phyloP scores from a whole-genome alignment of 495 filamentous ascomycete species.

The Glonium stellatum region DNA sequence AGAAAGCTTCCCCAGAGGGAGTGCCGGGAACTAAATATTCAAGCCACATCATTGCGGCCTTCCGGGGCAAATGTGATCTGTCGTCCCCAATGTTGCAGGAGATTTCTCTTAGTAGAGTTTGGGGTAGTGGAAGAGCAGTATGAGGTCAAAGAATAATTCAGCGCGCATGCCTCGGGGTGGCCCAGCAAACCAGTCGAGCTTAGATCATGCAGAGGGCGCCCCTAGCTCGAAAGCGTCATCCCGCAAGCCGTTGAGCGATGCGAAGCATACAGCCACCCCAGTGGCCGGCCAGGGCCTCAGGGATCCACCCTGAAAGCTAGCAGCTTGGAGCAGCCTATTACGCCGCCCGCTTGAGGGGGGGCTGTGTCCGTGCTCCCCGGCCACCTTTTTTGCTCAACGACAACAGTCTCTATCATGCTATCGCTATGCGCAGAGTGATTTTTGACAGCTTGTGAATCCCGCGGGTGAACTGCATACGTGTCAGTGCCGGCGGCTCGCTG shows the following conservation, averaged over 20 bases:
- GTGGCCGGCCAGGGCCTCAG: background rate
- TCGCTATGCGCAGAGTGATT: background rate
- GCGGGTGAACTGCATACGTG: background rate
- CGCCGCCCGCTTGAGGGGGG: background rate
- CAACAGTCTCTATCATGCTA: background rate
- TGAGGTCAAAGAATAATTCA: constrained; percentile 24
- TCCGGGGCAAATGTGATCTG: constrained; percentile 19
- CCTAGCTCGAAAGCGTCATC: background rate
- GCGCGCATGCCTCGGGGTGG: constrained; percentile 7
- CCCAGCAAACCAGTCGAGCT: constrained; percentile 16
- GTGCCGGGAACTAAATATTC: constrained; percentile 28
- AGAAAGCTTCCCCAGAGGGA: constrained; percentile 25
- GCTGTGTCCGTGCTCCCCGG: background rate
- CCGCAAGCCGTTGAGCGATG: background rate
- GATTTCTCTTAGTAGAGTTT: constrained; percentile 29
- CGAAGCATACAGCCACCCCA: background rate
- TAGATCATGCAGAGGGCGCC: background rate
- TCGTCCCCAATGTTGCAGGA: constrained; percentile 27
- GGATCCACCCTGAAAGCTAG: background rate
- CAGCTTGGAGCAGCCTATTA: background rate
- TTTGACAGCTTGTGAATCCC: background rate
- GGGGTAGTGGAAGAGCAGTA: constrained; percentile 28
- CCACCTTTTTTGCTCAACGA: background rate
- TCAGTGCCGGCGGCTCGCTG: constrained; percentile 1
- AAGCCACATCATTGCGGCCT: constrained; percentile 28